These are phyloP conservation scores for Pichia membranifaciens DNA, from an alignment of 805 yeast genomes.

Conservation along the genomic window DNA sequence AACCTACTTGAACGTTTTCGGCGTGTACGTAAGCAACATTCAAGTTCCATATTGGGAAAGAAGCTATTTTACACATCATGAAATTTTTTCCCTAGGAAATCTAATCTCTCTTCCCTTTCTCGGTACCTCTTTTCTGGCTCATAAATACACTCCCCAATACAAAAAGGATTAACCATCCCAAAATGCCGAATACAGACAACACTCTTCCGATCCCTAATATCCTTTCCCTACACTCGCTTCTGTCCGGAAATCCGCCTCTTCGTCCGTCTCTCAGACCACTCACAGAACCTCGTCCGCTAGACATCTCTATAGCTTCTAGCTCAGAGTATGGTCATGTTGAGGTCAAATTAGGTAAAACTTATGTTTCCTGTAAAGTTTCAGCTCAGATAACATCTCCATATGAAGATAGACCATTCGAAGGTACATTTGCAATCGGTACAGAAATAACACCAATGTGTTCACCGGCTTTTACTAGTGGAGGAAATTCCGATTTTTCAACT, in stretches of 20 bases:
- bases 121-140: no score
- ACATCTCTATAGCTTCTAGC: constrained; percentile 43
- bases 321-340: constrained; percentile 71
- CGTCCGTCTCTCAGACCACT: constrained; percentile 14
- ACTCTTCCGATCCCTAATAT: constrained; percentile 13
- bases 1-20: no score
- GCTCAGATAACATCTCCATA: constrained; percentile 74
- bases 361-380: constrained; percentile 64
- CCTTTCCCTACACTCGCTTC: constrained; percentile 8
- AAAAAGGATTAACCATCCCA: no score
- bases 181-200: constrained; percentile 12
- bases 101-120: no score
- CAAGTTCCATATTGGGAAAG: not conserved
- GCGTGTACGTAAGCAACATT: not conserved
- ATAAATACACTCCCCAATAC: not conserved
- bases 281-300: constrained; percentile 11
- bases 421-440: constrained; percentile 74
- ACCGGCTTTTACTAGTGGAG: constrained; percentile 69
- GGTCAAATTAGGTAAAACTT: constrained; percentile 69
- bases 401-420: constrained; percentile 93
- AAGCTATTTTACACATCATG: not conserved
- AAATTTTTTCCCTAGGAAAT: constrained; percentile 1
- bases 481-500: constrained; percentile 25
- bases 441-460: constrained; percentile 90
- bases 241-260: constrained; percentile 12